These are phyloP conservation scores for Thymus mandschuricus DNA, from an alignment of 257 asterid species.

Conservation along the genomic window DNA sequence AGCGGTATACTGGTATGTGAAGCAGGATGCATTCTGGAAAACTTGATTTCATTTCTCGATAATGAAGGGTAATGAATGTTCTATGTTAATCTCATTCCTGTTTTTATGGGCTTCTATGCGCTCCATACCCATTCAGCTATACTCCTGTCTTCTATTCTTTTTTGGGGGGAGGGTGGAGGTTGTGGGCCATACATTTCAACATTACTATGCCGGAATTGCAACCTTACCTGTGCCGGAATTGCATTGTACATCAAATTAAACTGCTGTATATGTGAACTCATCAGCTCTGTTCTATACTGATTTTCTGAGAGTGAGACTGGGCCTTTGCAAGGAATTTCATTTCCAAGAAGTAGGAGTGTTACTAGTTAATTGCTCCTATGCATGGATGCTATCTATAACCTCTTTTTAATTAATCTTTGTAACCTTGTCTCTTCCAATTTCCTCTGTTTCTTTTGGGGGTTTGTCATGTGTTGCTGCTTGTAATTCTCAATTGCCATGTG, in stretches of 20 bases:
- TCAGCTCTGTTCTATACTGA: background rate
- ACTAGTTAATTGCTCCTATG: slow-evolving; percentile 1
- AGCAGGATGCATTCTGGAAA: slow-evolving; percentile 99
- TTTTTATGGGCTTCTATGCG: background rate
- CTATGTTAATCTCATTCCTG: slow-evolving; percentile 10
- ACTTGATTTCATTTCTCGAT: slow-evolving; percentile 86
- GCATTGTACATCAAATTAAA: slow-evolving; percentile 1
- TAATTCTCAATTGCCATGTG: slow-evolving; percentile 12
- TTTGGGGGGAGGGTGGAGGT: background rate
- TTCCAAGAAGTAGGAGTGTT: slow-evolving; percentile 4
- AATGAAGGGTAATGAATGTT: slow-evolving; percentile 66
- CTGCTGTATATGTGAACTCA: background rate
- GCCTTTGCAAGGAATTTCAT: slow-evolving; percentile 4
- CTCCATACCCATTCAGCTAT: too few species aligned
- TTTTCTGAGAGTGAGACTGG: slow-evolving; percentile 3
- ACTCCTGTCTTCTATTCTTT: too few species aligned
- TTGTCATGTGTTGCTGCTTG: background rate
- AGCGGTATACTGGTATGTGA: slow-evolving; percentile 95
- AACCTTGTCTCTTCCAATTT: background rate
- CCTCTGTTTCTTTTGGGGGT: background rate
- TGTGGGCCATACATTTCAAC: background rate
- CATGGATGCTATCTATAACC: slow-evolving; percentile 4
- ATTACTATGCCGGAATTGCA: background rate
- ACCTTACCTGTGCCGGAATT: background rate
- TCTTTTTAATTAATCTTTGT: too few species aligned